A percentile compares a stretch with the other conserved stretches of the same genome.
These are phyloP conservation scores for Yamadazyma atmosphaerica DNA, from an alignment of 1,139 yeast species.

Conservation along the genomic window DNA sequence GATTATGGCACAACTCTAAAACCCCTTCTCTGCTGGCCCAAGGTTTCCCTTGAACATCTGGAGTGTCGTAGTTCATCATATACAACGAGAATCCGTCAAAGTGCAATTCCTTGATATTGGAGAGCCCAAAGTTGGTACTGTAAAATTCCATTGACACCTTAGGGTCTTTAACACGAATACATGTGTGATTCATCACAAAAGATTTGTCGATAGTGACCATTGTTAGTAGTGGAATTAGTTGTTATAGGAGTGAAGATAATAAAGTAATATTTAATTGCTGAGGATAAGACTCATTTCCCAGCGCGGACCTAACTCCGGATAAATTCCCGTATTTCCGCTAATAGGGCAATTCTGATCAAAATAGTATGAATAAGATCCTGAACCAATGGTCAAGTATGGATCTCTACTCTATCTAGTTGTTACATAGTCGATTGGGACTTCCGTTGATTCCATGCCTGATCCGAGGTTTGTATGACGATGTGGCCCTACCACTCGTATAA, in stretches of 20 bases:
- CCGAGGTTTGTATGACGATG: neutral
- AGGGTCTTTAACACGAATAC: slow-evolving; percentile 84
- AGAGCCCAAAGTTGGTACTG: slow-evolving; percentile 73
- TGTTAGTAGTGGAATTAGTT: neutral
- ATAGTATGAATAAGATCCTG: too few relatives aligned
- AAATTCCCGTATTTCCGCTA: too few relatives aligned
- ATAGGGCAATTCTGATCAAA: too few relatives aligned
- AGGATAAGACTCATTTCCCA: too few relatives aligned
- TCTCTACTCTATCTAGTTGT: too few relatives aligned
- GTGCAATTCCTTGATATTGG: slow-evolving; percentile 52
- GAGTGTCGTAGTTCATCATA: slow-evolving; percentile 63
- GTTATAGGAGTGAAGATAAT: neutral
- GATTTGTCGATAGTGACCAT: slow-evolving; percentile 39
- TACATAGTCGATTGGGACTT: too few relatives aligned
- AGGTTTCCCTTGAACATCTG: slow-evolving; percentile 37
- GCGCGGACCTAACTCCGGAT: too few relatives aligned
- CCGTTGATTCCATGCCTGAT: too few relatives aligned
- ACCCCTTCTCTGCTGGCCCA: slow-evolving; percentile 74
- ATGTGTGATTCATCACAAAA: slow-evolving; percentile 63
- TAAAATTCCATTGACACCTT: slow-evolving; percentile 72
- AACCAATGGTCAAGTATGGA: too few relatives aligned
- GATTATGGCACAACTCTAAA: slow-evolving; percentile 80
- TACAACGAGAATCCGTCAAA: slow-evolving; percentile 66
- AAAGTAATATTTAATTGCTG: too few relatives aligned
- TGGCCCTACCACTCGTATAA: neutral